These are phyloP conservation scores for Linnemannia schmuckeri DNA, from an alignment of 192 early-diverging fungal genomes.

Conservation along the genomic window DNA sequence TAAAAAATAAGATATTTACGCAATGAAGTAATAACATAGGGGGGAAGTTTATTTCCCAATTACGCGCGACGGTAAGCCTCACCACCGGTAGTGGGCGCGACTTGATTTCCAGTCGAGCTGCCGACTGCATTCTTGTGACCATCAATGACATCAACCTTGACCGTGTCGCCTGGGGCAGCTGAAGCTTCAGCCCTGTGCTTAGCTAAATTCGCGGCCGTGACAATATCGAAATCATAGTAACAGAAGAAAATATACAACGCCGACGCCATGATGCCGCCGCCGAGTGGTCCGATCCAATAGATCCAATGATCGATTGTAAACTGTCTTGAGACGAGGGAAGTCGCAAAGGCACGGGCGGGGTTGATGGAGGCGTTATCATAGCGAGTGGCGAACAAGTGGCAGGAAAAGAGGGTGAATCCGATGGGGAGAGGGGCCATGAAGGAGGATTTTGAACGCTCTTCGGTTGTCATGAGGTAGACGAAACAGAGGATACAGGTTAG, in stretches of 20 bases:
- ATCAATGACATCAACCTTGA: constrained; percentile 13
- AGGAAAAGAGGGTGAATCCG: constrained; percentile 35
- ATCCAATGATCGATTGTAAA: constrained; percentile 69
- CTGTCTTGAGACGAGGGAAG: constrained; percentile 63
- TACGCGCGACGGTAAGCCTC: neutral
- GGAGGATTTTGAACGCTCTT: constrained; percentile 13
- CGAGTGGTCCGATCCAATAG: constrained; percentile 71
- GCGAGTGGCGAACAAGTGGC: constrained; percentile 28
- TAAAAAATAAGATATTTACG: neutral
- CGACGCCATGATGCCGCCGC: constrained; percentile 60
- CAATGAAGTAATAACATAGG: neutral
- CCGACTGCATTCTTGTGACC: neutral
- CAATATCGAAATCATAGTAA: constrained; percentile 30
- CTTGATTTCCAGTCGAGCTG: neutral
- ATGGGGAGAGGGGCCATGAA: constrained; percentile 33
- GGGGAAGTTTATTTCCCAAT: neutral
- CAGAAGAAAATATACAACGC: constrained; percentile 37
- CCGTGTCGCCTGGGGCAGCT: neutral
- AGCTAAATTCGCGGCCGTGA: constrained; percentile 12
- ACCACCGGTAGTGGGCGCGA: neutral
- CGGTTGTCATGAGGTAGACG: constrained; percentile 37
- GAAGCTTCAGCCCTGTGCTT: constrained; percentile 16
- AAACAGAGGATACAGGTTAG: constrained; percentile 29
- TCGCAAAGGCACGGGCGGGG: constrained; percentile 75
- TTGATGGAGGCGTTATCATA: constrained; percentile 69